Percentiles rank a stretch among this genome's conserved stretches.
Conservation (phyloP, 768 basidiomycete genomes). For the Hypholoma sublateritium region DNA sequence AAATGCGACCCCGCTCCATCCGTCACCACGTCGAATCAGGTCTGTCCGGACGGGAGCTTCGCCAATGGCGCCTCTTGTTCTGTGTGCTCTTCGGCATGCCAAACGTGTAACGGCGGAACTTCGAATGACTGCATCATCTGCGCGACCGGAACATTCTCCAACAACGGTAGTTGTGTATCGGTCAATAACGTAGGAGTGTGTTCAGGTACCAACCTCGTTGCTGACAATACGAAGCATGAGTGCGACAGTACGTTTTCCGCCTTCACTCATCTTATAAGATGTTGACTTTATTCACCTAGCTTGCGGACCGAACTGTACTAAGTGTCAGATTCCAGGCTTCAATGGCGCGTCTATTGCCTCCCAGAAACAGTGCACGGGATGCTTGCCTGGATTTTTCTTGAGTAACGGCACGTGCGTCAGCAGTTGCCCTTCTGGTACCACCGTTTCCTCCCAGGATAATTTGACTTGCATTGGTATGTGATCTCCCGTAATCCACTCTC, state of each 20-base stretch:
- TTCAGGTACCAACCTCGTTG: constrained; percentile 61
- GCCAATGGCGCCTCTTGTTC: constrained; percentile 49
- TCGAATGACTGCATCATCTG: constrained; percentile 73
- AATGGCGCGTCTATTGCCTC: constrained; percentile 60
- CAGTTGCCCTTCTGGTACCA: constrained; percentile 72
- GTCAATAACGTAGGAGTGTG: constrained; percentile 71
- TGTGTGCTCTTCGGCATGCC: constrained; percentile 61
- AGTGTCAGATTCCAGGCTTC: constrained; percentile 74
- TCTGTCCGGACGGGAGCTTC: constrained; percentile 70
- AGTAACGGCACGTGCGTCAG: constrained; percentile 67
- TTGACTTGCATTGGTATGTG: constrained; percentile 62
- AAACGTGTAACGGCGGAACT: constrained; percentile 64
- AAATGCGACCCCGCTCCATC: constrained; percentile 58
- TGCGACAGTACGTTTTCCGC: constrained; percentile 65
- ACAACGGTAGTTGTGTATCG: constrained; percentile 69
- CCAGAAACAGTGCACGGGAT: constrained; percentile 73
- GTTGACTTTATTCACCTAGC: constrained; percentile 34
- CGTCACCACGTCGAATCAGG: constrained; percentile 48
- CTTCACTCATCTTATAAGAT: background rate
- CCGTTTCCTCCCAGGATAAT: constrained; percentile 70
- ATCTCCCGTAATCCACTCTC: background rate
- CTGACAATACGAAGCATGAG: constrained; percentile 73
- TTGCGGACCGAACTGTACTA: constrained; percentile 76
- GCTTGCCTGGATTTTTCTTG: constrained; percentile 76
- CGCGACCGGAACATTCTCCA: constrained; percentile 51